phyloP scores from a whole-genome alignment of 2,329 filamentous ascomycete genomes.

The Ceratocystis cubensis region DNA sequence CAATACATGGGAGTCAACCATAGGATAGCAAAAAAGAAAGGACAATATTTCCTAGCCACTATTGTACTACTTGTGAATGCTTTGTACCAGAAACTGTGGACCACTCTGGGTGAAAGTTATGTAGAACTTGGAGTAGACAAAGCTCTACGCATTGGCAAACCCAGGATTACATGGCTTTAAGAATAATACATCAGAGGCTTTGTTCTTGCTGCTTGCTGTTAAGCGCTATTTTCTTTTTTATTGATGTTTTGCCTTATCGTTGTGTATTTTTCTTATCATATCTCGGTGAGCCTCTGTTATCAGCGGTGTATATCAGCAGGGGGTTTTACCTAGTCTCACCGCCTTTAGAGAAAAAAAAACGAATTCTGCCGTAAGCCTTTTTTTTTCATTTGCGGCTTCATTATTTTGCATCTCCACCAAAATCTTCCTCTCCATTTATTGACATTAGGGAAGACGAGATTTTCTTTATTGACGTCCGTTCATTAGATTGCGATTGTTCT shows the following conservation, averaged over 20 bases:
- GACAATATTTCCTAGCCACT: neutral
- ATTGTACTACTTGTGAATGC: no score
- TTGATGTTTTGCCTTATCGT: constrained; percentile 8
- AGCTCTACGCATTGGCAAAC: no score
- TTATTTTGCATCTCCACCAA: constrained; percentile 17
- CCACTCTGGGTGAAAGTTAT: neutral
- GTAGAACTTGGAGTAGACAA: no score
- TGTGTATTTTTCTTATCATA: constrained; percentile 12
- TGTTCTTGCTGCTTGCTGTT: no score
- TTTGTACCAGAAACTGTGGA: no score
- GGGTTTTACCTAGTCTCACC: constrained; percentile 13
- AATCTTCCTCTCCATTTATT: constrained; percentile 2
- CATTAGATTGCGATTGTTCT: neutral
- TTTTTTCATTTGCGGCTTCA: constrained; percentile 8
- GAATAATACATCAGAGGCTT: no score
- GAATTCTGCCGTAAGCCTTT: constrained; percentile 18
- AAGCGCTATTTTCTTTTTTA: neutral
- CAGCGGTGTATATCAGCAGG: neutral
- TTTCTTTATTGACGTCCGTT: neutral
- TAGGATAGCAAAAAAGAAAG: neutral
- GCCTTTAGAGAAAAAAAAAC: constrained; percentile 16
- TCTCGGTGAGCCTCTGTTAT: constrained; percentile 5
- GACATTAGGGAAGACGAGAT: neutral
- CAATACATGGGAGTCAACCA: neutral
- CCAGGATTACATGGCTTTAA: no score